Percentiles rank a stretch among this genome's conserved stretches.
Evolutionary conservation across 179 eudicot species (phyloP).

Genomic region (Spinacia oleracea): DNA sequence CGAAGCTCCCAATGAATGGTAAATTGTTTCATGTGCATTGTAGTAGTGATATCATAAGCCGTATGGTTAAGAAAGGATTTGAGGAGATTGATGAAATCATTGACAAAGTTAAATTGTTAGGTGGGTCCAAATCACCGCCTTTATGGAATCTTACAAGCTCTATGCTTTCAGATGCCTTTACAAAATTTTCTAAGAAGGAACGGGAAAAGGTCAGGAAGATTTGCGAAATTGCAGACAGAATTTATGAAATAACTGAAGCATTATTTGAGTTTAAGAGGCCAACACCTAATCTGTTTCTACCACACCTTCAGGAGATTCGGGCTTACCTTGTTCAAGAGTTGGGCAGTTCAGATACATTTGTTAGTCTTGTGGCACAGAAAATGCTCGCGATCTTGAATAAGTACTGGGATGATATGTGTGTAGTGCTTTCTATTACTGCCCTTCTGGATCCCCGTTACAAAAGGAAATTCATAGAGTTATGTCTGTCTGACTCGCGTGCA

Average conservation of each 20-base stretch:
- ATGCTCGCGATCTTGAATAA: slow-evolving; percentile 32
- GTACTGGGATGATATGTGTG: slow-evolving; percentile 34
- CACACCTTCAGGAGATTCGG: slow-evolving; percentile 33
- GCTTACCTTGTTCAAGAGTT: slow-evolving; percentile 27
- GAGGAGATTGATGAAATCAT: slow-evolving; percentile 20
- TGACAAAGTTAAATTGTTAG: slow-evolving; percentile 11
- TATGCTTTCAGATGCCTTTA: slow-evolving; percentile 20
- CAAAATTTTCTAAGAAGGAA: slow-evolving; percentile 22
- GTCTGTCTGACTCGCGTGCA: slow-evolving; percentile 8
- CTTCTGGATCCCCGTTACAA: slow-evolving; percentile 43
- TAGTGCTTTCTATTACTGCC: slow-evolving; percentile 35
- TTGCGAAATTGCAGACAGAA: slow-evolving; percentile 28
- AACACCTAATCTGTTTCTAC: slow-evolving; percentile 36
- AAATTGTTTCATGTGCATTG: slow-evolving; percentile 27
- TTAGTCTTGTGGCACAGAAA: slow-evolving; percentile 21
- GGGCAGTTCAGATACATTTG: slow-evolving; percentile 30
- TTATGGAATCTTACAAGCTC: slow-evolving; percentile 26
- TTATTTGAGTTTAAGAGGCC: slow-evolving; percentile 29
- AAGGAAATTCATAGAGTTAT: slow-evolving; percentile 32
- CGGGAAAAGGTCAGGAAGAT: slow-evolving; percentile 34
- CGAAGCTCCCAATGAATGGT: slow-evolving; percentile 18
- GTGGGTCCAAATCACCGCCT: slow-evolving; percentile 25
- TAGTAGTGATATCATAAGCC: slow-evolving; percentile 18
- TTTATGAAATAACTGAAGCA: slow-evolving; percentile 28
- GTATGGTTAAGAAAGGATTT: slow-evolving; percentile 25